phyloP scores from a whole-genome alignment of 2,329 filamentous ascomycete species.

The Monosporascus cannonballus region DNA sequence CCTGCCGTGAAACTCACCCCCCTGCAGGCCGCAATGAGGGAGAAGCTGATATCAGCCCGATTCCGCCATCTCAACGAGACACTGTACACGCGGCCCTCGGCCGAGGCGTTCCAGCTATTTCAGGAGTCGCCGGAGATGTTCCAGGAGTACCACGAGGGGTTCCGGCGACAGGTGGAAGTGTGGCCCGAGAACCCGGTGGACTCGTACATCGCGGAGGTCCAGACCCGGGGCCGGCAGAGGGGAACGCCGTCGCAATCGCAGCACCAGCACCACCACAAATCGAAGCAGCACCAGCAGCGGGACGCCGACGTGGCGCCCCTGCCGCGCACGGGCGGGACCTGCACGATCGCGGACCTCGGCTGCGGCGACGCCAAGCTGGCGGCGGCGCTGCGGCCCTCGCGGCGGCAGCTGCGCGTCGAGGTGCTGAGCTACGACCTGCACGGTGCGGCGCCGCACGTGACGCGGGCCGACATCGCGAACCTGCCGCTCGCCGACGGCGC shows the following conservation, averaged over 20 bases:
- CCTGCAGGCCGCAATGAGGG: slow-evolving; percentile 87
- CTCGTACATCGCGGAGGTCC: slow-evolving; percentile 69
- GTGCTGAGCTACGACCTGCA: slow-evolving; percentile 86
- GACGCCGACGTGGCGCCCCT: slow-evolving; percentile 41
- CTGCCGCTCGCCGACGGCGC: slow-evolving; percentile 69
- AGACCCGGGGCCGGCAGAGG: slow-evolving; percentile 55
- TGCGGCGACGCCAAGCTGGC: slow-evolving; percentile 88
- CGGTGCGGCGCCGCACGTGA: slow-evolving; percentile 69
- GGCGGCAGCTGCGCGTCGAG: slow-evolving; percentile 63
- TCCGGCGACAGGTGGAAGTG: slow-evolving; percentile 87
- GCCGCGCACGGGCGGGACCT: slow-evolving; percentile 64
- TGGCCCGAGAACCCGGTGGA: slow-evolving; percentile 98
- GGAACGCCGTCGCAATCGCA: slow-evolving; percentile 12
- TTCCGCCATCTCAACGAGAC: slow-evolving; percentile 98
- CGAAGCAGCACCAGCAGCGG: slow-evolving; percentile 9
- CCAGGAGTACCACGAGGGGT: slow-evolving; percentile 91
- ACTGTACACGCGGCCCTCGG: slow-evolving; percentile 86
- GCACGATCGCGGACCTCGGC: slow-evolving; percentile 83
- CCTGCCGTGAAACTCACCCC: slow-evolving; percentile 67
- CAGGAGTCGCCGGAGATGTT: slow-evolving; percentile 86
- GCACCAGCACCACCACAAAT: slow-evolving; percentile 16
- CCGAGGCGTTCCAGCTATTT: slow-evolving; percentile 78
- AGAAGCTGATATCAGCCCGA: slow-evolving; percentile 88
- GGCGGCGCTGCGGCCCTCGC: slow-evolving; percentile 56
- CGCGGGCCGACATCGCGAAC: slow-evolving; percentile 80